phyloP scores from a whole-genome alignment of 306 rosid genomes.

The Lupinus albus region DNA sequence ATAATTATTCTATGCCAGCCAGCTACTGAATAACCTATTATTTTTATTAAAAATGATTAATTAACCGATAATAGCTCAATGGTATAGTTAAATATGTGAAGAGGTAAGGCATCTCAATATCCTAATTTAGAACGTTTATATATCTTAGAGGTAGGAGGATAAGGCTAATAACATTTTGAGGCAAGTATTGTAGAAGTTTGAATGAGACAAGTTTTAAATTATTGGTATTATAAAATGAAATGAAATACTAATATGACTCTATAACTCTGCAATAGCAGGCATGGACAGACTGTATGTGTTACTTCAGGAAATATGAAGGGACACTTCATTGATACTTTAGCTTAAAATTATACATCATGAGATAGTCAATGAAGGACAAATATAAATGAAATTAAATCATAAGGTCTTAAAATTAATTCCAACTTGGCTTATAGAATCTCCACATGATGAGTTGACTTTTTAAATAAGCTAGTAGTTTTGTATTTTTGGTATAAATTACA shows the following conservation, averaged over 20 bases:
- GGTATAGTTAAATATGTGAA: not conserved
- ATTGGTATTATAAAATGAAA: not conserved
- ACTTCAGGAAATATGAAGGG: not conserved
- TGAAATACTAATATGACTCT: not conserved
- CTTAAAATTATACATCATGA: not conserved
- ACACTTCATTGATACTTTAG: not conserved
- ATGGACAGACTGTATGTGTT: not conserved
- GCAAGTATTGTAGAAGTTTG: not conserved
- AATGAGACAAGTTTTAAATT: not conserved
- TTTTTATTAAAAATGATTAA: no score
- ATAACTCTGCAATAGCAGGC: not conserved
- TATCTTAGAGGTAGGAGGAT: not conserved
- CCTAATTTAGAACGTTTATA: not conserved
- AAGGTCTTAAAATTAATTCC: not conserved
- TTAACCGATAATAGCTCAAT: no score
- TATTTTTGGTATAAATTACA: no score
- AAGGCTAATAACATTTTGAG: not conserved
- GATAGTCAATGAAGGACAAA: not conserved
- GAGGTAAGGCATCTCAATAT: not conserved
- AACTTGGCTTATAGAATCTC: not conserved
- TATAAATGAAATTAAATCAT: no score
- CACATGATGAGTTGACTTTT: not conserved
- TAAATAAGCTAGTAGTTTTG: no score
- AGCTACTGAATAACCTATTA: no score
- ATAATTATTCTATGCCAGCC: not conserved